A percentile compares a stretch with the other conserved stretches of the same genome.
Conservation (phyloP, 179 eudicot species). For the Heliamphora pulchella region DNA sequence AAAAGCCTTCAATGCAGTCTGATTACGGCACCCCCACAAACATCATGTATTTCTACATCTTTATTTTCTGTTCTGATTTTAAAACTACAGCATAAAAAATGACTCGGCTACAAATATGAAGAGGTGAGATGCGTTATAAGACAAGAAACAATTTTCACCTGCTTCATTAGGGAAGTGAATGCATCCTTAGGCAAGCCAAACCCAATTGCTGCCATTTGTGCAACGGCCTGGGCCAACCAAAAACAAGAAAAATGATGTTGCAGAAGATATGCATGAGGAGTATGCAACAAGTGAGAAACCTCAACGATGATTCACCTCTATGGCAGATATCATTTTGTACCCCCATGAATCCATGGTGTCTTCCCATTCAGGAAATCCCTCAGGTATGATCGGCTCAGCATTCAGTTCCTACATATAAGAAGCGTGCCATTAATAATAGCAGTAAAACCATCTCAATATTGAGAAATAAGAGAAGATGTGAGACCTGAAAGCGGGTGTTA, state of each 20-base stretch:
- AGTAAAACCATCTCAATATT: not conserved
- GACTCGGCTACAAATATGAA: not conserved
- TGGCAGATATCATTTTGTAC: slow-evolving; percentile 68
- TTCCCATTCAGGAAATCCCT: slow-evolving; percentile 84
- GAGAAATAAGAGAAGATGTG: not conserved
- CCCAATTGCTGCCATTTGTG: slow-evolving; percentile 97
- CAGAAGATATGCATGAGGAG: not conserved
- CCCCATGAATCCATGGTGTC: slow-evolving; percentile 96
- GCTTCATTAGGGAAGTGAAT: slow-evolving; percentile 87
- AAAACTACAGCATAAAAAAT: not conserved
- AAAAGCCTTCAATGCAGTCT: not conserved
- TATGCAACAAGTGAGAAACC: slow-evolving; percentile 10
- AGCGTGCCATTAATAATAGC: not conserved
- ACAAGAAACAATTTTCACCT: slow-evolving; percentile 30
- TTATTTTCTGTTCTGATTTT: slow-evolving; percentile 2
- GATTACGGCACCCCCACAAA: not conserved
- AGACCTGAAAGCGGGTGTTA: slow-evolving; percentile 68
- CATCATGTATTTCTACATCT: not conserved
- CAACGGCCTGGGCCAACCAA: slow-evolving; percentile 52
- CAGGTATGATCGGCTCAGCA: slow-evolving; percentile 91
- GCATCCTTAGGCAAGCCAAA: slow-evolving; percentile 83
- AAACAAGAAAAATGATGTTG: not conserved
- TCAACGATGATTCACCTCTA: slow-evolving; percentile 40
- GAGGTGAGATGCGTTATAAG: not conserved
- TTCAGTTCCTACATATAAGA: slow-evolving; percentile 51